Conservation (phyloP, 2,329 filamentous ascomycete species). For the Pseudocercospora crystallina region DNA sequence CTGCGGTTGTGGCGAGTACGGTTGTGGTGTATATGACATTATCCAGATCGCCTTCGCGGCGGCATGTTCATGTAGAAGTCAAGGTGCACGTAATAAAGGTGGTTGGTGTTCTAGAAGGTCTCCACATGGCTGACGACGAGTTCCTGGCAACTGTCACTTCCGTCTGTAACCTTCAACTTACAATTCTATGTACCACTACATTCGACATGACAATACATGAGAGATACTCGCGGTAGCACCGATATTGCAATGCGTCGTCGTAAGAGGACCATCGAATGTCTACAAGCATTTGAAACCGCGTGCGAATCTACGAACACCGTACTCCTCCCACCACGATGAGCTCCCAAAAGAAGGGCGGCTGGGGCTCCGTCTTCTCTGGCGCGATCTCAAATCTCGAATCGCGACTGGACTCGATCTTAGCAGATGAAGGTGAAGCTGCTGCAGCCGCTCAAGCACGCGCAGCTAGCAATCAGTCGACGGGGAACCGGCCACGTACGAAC, state of each 20-base stretch:
- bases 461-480: conserved; percentile 21
- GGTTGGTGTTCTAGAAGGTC: background rate
- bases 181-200: background rate
- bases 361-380: conserved; percentile 70
- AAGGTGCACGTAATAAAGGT: too few relatives aligned
- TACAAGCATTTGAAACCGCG: too few relatives aligned
- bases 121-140: conserved; percentile 5
- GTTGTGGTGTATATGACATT: conserved; percentile 26
- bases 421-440: conserved; percentile 66
- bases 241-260: conserved; percentile 27
- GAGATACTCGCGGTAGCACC: conserved; percentile 9
- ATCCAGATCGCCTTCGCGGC: too few relatives aligned
- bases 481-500: conserved; percentile 20
- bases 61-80: too few relatives aligned
- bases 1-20: conserved; percentile 19
- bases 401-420: conserved; percentile 84
- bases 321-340: too few relatives aligned
- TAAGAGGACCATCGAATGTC: conserved; percentile 11
- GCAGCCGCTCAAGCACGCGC: conserved; percentile 42
- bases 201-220: too few relatives aligned
- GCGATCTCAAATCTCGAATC: conserved; percentile 94
- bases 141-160: background rate
- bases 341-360: conserved; percentile 34
- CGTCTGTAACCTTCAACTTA: background rate
- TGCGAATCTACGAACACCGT: too few relatives aligned